Evolutionary conservation across 495 filamentous ascomycete species (phyloP).

Genomic region (Annulohypoxylon bovei): DNA sequence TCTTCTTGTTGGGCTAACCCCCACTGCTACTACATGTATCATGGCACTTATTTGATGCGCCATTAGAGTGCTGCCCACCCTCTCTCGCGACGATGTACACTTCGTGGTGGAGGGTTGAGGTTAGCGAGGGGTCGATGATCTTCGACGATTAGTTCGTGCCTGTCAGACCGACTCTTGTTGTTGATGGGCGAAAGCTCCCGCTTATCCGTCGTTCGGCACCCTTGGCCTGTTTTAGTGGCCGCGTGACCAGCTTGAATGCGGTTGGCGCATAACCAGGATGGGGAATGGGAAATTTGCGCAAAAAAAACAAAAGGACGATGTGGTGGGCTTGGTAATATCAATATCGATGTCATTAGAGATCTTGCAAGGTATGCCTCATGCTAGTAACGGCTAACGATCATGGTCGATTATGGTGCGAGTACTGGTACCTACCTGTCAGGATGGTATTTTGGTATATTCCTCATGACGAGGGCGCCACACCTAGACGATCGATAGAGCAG

Average conservation of each 20-base stretch:
- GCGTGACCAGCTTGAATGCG: conserved; percentile 35
- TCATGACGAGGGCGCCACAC: conserved; percentile 12
- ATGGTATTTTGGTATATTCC: conserved; percentile 1
- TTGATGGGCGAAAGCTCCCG: conserved; percentile 33
- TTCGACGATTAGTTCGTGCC: conserved; percentile 27
- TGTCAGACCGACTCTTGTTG: conserved; percentile 36
- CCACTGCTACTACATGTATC: conserved; percentile 27
- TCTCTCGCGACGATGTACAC: neutral
- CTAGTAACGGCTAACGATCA: conserved; percentile 10
- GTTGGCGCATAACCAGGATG: conserved; percentile 32
- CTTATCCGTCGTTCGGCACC: conserved; percentile 29
- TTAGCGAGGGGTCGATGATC: conserved; percentile 27
- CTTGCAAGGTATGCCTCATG: conserved; percentile 5
- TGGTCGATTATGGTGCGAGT: conserved; percentile 8
- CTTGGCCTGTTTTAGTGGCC: conserved; percentile 39
- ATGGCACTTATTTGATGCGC: conserved; percentile 22
- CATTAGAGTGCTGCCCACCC: conserved; percentile 44
- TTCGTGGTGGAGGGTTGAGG: conserved; percentile 26
- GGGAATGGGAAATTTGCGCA: conserved; percentile 23
- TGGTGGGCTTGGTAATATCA: conserved; percentile 18
- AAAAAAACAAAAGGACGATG: conserved; percentile 4
- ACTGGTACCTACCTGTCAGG: conserved; percentile 42
- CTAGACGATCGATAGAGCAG: conserved; percentile 25
- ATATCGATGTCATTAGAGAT: conserved; percentile 20
- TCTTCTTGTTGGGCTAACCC: conserved; percentile 28